phyloP scores from a whole-genome alignment of 2,329 filamentous ascomycete species.

The Talaromyces sp. region DNA sequence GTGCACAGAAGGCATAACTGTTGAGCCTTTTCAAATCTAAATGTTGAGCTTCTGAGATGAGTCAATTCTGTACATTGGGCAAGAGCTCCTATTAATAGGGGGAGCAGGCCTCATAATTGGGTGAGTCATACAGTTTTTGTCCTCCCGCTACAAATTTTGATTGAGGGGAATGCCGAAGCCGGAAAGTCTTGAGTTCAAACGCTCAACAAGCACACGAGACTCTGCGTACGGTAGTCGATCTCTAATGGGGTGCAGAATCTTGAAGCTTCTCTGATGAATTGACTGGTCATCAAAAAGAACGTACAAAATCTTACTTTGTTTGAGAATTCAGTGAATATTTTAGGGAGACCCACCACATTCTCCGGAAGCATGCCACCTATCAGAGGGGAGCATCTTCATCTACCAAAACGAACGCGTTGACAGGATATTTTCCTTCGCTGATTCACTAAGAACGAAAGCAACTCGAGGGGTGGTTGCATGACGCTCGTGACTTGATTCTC shows the following conservation, averaged over 20 bases:
- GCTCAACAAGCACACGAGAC: background rate
- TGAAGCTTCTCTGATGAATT: background rate
- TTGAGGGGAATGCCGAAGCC: background rate
- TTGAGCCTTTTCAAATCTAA: background rate
- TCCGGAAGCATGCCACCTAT: slow-evolving; percentile 10
- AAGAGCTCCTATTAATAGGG: background rate
- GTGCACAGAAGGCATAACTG: slow-evolving; percentile 48
- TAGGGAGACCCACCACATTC: slow-evolving; percentile 11
- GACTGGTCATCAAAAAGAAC: background rate
- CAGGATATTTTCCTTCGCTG: background rate
- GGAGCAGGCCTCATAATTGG: background rate
- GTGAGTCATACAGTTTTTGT: slow-evolving; percentile 14
- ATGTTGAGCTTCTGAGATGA: background rate
- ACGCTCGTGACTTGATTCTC: background rate
- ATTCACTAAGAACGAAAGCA: background rate
- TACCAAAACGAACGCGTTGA: background rate
- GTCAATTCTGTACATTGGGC: background rate
- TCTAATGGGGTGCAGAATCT: background rate
- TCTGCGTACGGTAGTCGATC: background rate
- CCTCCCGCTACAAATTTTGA: background rate
- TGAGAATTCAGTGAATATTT: slow-evolving; percentile 10
- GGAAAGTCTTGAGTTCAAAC: background rate
- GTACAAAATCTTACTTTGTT: slow-evolving; percentile 5
- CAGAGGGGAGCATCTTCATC: slow-evolving; percentile 4
- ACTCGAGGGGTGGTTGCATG: background rate